Evolutionary conservation across 345 rosid genomes (phyloP).

Genomic region (Lepidium sativum): DNA sequence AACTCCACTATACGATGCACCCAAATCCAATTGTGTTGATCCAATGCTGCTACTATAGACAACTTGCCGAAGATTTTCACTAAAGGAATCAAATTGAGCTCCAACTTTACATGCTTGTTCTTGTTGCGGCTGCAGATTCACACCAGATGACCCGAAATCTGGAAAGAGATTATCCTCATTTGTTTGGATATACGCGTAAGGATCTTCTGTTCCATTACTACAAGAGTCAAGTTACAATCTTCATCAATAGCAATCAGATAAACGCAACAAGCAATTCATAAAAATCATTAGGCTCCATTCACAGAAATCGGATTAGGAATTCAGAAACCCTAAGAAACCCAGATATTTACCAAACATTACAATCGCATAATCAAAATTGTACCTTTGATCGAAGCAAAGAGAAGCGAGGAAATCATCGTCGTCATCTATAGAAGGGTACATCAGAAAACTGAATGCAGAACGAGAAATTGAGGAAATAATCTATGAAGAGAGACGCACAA

Average conservation of each 20-base stretch:
- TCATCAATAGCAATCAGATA: background rate
- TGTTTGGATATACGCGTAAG: conserved; percentile 13
- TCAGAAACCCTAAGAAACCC: background rate
- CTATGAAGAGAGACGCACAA: background rate
- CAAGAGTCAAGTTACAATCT: background rate
- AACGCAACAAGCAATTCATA: background rate
- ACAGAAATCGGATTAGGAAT: background rate
- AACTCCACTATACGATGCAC: conserved; percentile 14
- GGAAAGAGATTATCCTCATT: conserved; percentile 8
- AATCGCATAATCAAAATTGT: background rate
- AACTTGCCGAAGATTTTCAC: conserved; percentile 6
- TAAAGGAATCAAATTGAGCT: conserved; percentile 19
- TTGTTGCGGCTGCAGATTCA: conserved; percentile 8
- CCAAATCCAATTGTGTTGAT: conserved; percentile 15
- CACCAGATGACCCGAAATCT: conserved; percentile 9
- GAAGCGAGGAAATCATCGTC: conserved; percentile 22
- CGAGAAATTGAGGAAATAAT: background rate
- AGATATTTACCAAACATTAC: background rate
- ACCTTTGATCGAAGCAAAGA: conserved; percentile 27
- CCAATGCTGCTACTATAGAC: conserved; percentile 22
- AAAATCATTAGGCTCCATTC: background rate
- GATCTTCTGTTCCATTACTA: conserved; percentile 20
- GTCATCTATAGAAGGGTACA: conserved; percentile 12
- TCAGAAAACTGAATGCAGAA: conserved; percentile 2
- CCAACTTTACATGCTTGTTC: conserved; percentile 7